Evolutionary conservation across 768 basidiomycete genomes (phyloP), one percentile per base, ranked within the genome.

Genomic region (Psilocybe azurescens): DNA sequence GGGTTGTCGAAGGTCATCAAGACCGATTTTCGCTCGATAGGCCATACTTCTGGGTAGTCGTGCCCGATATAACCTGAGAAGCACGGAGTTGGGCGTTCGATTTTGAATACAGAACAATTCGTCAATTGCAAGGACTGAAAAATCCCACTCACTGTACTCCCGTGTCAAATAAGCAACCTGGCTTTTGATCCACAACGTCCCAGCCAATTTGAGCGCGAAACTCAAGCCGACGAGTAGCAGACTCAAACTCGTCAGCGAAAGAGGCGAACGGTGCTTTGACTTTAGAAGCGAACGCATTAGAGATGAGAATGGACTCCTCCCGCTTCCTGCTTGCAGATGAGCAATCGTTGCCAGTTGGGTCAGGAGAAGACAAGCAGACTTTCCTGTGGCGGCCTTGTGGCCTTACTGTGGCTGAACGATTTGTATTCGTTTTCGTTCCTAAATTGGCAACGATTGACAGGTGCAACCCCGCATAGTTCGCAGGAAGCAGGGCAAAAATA

Each of bases 1-100:
- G 75, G 70, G 46, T 75, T 74, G 20, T 76, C 74, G 64, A 77
- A 74, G 18, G 70, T 69, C 71, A 76, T 74, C 1, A 74, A 67
- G 13, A 75, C 73, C 3, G 67, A 67, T 29, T 69, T 66, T 24
- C 72, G 70, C 33, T 67, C 66, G 59, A 77, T 73, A 3, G 71
- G 75, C 74, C 74, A 75, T 1, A 66, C 59, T 55, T 74, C 70
- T 20, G 76, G 76, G 47, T 72, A 73, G 66, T 77, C 76, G 29
- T 69, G 62, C 10, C 72, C 73, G 24, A 71, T 62, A 59, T 73
- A 75, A 61, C 67, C 74, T 75, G 57, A 63, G 49, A 63, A 59
- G 24, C n/a, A 24, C 36, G 38, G 38, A 0, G 0, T 30, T 30
- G 1, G 41, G 53, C 49, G 30, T 20, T 7, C 32, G 47, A 38